phyloP scores from a whole-genome alignment of 2,329 filamentous ascomycete species.

The Zymoseptoria ardabiliae region DNA sequence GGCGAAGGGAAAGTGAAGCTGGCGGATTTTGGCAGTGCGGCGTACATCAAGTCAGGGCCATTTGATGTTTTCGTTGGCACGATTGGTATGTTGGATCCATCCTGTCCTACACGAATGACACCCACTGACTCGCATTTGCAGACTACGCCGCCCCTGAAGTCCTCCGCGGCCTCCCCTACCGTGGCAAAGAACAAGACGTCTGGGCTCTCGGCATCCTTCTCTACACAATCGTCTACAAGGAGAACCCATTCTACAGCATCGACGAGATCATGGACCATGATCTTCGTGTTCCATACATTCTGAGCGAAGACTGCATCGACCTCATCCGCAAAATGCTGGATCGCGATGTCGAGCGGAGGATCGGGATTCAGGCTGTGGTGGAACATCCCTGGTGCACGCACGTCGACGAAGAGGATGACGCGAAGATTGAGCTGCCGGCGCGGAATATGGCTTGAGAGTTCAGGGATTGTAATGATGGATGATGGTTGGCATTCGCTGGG shows the following conservation, averaged over 20 bases:
- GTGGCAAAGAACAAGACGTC: constrained; percentile 94
- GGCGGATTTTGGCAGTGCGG: constrained; percentile 96
- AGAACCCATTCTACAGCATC: constrained; percentile 98
- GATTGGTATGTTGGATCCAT: constrained; percentile 63
- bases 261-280: constrained; percentile 99
- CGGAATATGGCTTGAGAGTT: background rate
- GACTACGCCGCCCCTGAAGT: constrained; percentile 99
- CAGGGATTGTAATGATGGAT: background rate
- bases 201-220: constrained; percentile 96
- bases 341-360: constrained; percentile 72
- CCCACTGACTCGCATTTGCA: constrained; percentile 33
- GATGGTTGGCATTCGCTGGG: background rate
- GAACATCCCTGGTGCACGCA: constrained; percentile 72
- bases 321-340: constrained; percentile 88
- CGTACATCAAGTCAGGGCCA: constrained; percentile 95
- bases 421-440: background rate
- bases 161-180: constrained; percentile 81
- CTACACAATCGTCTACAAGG: constrained; percentile 98
- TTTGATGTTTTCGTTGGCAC: constrained; percentile 99
- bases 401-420: constrained; percentile 20
- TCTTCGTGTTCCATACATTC: constrained; percentile 76
- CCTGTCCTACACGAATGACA: background rate
- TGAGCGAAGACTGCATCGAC: constrained; percentile 88
- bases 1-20: constrained; percentile 93
- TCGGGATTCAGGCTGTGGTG: constrained; percentile 81